Evolutionary conservation across 2,329 filamentous ascomycete species (phyloP), one percentile per base, ranked within the genome.

Genomic region (Chrysoporthe cubensis): DNA sequence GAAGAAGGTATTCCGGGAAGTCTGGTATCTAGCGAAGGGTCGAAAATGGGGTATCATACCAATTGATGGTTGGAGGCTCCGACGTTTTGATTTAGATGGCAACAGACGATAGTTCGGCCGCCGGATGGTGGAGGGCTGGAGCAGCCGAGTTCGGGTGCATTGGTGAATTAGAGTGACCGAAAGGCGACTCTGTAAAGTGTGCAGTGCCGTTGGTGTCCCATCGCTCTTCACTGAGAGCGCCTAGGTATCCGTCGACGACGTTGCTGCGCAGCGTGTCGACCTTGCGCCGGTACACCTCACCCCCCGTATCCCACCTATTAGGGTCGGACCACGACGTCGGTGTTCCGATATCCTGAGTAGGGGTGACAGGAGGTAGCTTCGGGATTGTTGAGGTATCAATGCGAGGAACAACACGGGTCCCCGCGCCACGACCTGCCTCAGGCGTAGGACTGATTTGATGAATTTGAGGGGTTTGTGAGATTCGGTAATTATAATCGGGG

Each of bases 161-260:
- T 1, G 79, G 75, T 26, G 80, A 77, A 34, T 75, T 67, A 42
- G 76, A 67, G 62, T 72, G 75, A 64, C 75, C 71, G 64, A 81
- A 83, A 44, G 79, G 79, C 21, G 77, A 73, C n/a, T 77, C 73
- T 37, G 76, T 74, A 62, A 80, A 84, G 37, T 80, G 74, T 13
- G 79, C 73, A 14, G 76, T 73, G 16, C 78, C 76, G 58, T 78
- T 78, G 7, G 80, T 73, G 70, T 88, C 84, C 87, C 88, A 90
- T 54, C 81, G 84, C 77, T 96, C 92, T 74, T 97, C 94, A 69
- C 91, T 91, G 62, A 98, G 83, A 16, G 92, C 93, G 71, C 90
- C 94, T 50, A 99, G 85, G 86, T 97, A 99, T 48, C 90, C 91
- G 73, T 90, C 93, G 43, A 94, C 94, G 71, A 97, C 90, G 74